These are phyloP conservation scores for Pichia sp. DNA, from an alignment of 1,139 yeast genomes.

Conservation along the genomic window DNA sequence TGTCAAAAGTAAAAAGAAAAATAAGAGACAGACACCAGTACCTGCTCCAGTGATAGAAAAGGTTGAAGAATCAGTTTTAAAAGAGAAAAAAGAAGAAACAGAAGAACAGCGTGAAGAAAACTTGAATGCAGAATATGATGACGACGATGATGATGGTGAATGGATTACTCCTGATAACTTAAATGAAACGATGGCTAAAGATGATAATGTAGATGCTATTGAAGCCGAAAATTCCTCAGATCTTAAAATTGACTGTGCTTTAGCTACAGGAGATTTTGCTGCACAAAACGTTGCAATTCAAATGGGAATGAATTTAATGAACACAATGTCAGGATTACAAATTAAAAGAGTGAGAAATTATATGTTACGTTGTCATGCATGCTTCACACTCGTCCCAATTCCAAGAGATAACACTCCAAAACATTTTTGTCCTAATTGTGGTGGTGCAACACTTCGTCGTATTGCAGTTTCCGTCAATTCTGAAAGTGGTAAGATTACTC, in stretches of 20 bases:
- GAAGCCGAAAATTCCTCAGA: constrained; percentile 28
- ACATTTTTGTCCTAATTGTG: constrained; percentile 96
- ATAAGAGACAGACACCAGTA: not conserved
- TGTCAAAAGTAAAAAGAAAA: constrained; percentile 21
- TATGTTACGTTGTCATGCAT: constrained; percentile 96
- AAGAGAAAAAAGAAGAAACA: not conserved
- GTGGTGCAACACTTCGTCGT: constrained; percentile 82
- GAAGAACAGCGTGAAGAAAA: constrained; percentile 22
- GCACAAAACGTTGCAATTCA: constrained; percentile 93
- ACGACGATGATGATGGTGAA: constrained; percentile 77
- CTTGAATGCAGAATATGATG: constrained; percentile 44
- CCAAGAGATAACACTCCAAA: constrained; percentile 70
- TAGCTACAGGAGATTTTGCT: constrained; percentile 95
- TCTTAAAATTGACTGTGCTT: constrained; percentile 55
- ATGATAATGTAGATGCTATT: constrained; percentile 42
- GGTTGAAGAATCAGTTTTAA: not conserved
- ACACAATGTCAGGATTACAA: constrained; percentile 76
- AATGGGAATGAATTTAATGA: constrained; percentile 80
- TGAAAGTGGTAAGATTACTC: constrained; percentile 72
- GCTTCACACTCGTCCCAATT: constrained; percentile 75
- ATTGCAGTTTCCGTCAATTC: constrained; percentile 86
- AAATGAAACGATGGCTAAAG: constrained; percentile 60
- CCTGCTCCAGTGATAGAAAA: not conserved
- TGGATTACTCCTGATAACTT: constrained; percentile 94
- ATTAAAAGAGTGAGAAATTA: constrained; percentile 82